Base-by-base conservation (phyloP, 2,329 filamentous ascomycete species). In the Orbilia ellipsospora region DNA sequence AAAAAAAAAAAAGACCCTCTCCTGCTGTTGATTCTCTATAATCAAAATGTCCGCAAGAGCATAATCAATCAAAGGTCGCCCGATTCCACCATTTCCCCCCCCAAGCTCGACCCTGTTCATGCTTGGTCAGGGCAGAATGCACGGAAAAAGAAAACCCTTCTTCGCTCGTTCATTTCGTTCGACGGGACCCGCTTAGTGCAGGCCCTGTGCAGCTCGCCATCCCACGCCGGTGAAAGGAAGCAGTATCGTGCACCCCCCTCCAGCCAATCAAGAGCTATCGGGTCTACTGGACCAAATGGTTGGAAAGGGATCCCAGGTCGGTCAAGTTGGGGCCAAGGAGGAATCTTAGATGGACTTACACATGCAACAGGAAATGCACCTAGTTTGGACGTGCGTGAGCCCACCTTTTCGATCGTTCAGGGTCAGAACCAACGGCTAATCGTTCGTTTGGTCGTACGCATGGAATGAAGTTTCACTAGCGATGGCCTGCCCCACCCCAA, bases 171-270 rank as follows among this genome's bases (percentile, higher is more conserved):
- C 64, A 45, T 63, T 63, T 59, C 63, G 45, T 70, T 64, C 51
- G 60, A 72, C 67, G 67, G 67, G 67, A 64, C 67, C 67, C 68
- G 60, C 61, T 61, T 73, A 61, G 60, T 63, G 69, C 42, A 73
- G 55, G 61, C 54, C 62, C 51, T 51, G 57, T 55, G 57, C 61
- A 67, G 70, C 70, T 74, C 67, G 67, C 62, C 70, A 61, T 68
- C 62, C 70, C 61, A 23, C 31, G 31, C 31, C 31, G 5, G 31
- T 36, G 31, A 36, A 36, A 36, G 10, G 31, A 36, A 36, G 31
- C 31, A 36, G 31, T 36, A 36, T 36, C 31, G 31, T 36, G 31
- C 31, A 36, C 31, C 3, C 31, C 31, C 31, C 31, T 36, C 31
- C 31, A 10, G 31, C 31, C 31, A 36, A 36, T 36, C 31, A 36